Percentiles rank a stretch among this genome's conserved stretches.
Conservation (phyloP, 306 rosid species). For the Vigna reflexopilosa region DNA sequence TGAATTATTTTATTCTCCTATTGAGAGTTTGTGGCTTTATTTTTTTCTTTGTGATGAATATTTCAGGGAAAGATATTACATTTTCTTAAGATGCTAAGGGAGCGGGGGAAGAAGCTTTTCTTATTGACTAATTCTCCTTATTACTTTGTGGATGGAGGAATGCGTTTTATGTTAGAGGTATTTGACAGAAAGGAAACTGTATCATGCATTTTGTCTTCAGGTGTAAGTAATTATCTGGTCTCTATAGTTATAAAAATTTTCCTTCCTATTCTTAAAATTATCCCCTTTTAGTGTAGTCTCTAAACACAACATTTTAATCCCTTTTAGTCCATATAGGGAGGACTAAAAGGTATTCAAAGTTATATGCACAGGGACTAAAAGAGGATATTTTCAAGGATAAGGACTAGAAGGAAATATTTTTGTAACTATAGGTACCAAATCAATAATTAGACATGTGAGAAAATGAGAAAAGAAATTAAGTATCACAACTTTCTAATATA, state of each 20-base stretch:
- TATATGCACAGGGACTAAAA: not conserved
- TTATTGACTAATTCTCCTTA: slow-evolving; percentile 94
- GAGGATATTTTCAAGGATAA: not conserved
- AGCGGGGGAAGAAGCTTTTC: slow-evolving; percentile 93
- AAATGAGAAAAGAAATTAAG: too few species aligned
- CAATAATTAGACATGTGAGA: too few species aligned
- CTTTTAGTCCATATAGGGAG: too few species aligned
- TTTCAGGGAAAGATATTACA: slow-evolving; percentile 73
- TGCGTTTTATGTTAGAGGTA: slow-evolving; percentile 93
- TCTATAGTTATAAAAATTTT: not conserved
- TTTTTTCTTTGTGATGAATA: slow-evolving; percentile 40
- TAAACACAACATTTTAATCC: too few species aligned
- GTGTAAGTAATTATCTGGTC: not conserved
- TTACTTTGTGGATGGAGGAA: slow-evolving; percentile 94
- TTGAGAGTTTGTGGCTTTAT: slow-evolving; percentile 32
- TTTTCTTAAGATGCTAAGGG: slow-evolving; percentile 85
- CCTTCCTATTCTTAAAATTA: not conserved
- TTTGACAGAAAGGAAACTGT: slow-evolving; percentile 39
- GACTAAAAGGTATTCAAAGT: too few species aligned
- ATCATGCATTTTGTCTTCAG: not conserved
- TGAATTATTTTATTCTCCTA: slow-evolving; percentile 33
- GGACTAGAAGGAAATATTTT: too few species aligned
- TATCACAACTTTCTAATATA: too few species aligned
- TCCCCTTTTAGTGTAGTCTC: too few species aligned
- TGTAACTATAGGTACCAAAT: too few species aligned